A percentile compares a stretch with the other conserved stretches of the same genome.
These are phyloP conservation scores for Xylariaceae sp. DNA, from an alignment of 2,329 filamentous ascomycete genomes.

Conservation along the genomic window DNA sequence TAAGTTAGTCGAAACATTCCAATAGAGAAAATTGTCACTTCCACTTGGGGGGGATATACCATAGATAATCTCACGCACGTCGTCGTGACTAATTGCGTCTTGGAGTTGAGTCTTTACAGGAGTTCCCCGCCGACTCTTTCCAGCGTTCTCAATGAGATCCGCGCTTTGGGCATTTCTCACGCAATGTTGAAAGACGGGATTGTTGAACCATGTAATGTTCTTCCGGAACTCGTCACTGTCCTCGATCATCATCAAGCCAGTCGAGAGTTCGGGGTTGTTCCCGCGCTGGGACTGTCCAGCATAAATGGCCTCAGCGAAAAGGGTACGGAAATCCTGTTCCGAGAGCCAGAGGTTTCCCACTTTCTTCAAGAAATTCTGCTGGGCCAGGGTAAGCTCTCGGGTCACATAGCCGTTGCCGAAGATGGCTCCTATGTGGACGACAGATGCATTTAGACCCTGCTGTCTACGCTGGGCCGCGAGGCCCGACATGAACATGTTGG, in stretches of 20 bases:
- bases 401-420: slow-evolving; percentile 39
- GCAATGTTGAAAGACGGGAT: slow-evolving; percentile 15
- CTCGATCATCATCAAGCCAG: slow-evolving; percentile 19
- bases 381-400: slow-evolving; percentile 22
- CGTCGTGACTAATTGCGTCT: not conserved
- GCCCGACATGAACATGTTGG: slow-evolving; percentile 47
- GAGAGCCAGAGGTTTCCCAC: slow-evolving; percentile 24
- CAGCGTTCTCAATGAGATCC: not conserved
- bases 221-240: slow-evolving; percentile 7
- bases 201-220: slow-evolving; percentile 8
- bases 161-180: not conserved
- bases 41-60: too few species aligned
- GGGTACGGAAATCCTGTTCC: slow-evolving; percentile 29
- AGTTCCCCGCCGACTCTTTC: not conserved
- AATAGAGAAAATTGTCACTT: too few species aligned
- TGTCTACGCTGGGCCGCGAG: slow-evolving; percentile 38
- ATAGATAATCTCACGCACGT: slow-evolving; percentile 13
- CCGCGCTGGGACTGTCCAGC: slow-evolving; percentile 14
- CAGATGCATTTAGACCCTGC: slow-evolving; percentile 36
- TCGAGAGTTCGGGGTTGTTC: slow-evolving; percentile 14
- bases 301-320: slow-evolving; percentile 31
- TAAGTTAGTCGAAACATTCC: too few species aligned
- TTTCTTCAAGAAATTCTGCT: slow-evolving; percentile 29
- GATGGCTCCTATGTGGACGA: slow-evolving; percentile 39
- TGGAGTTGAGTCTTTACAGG: slow-evolving; percentile 10